Evolutionary conservation across 2,329 filamentous ascomycete species (phyloP).

Genomic region (Dothideomycetes sp.): DNA sequence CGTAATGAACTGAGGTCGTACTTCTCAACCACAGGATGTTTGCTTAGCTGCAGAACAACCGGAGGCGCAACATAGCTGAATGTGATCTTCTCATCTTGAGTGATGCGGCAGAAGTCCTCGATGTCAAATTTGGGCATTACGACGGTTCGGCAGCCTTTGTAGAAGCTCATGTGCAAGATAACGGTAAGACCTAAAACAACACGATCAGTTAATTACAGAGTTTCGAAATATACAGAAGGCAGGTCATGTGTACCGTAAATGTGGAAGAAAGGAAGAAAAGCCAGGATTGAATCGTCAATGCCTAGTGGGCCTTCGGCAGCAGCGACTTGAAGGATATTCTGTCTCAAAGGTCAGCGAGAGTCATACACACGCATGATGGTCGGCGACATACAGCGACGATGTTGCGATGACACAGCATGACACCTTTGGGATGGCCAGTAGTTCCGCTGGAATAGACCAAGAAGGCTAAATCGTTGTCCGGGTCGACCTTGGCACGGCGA

Average conservation of each 20-base stretch:
- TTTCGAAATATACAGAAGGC: background rate
- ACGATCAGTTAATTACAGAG: constrained; percentile 10
- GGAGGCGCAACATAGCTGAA: constrained; percentile 79
- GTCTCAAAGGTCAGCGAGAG: no score
- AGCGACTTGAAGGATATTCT: constrained; percentile 46
- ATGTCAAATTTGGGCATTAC: constrained; percentile 77
- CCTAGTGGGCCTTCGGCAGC: constrained; percentile 42
- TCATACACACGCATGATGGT: background rate
- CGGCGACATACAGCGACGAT: constrained; percentile 47
- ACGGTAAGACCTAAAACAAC: constrained; percentile 52
- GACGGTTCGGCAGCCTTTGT: constrained; percentile 55
- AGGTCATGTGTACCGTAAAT: constrained; percentile 61
- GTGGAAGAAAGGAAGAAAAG: constrained; percentile 82
- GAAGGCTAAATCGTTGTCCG: constrained; percentile 67
- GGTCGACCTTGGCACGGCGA: constrained; percentile 53
- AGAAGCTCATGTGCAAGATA: constrained; percentile 60
- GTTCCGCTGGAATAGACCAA: constrained; percentile 85
- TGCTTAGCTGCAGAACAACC: constrained; percentile 69
- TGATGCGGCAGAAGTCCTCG: constrained; percentile 63
- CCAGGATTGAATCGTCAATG: constrained; percentile 58
- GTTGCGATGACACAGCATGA: constrained; percentile 76
- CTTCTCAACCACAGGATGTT: constrained; percentile 66
- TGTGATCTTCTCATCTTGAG: constrained; percentile 67
- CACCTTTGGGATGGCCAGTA: constrained; percentile 84
- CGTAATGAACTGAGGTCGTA: constrained; percentile 73